These are phyloP conservation scores for Aspergillus ustus DNA, from an alignment of 2,329 filamentous ascomycete genomes.

Conservation along the genomic window DNA sequence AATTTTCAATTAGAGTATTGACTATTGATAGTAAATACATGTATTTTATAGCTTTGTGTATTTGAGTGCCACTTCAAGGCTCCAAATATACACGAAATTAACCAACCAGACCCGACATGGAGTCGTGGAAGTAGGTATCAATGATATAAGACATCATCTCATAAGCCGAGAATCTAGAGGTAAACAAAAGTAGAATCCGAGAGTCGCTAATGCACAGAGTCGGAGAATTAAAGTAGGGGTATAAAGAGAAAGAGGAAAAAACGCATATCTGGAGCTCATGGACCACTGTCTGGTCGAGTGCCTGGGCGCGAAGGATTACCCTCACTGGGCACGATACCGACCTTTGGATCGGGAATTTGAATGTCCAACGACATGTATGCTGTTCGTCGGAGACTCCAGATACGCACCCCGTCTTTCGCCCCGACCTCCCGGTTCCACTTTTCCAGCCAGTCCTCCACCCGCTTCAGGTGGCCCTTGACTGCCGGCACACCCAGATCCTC, in stretches of 20 bases:
- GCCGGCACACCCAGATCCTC: constrained; percentile 82
- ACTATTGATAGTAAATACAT: neutral
- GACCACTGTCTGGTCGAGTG: constrained; percentile 41
- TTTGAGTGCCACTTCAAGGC: neutral
- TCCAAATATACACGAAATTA: neutral
- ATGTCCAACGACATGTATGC: constrained; percentile 75
- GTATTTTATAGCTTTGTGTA: neutral
- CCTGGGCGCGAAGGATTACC: constrained; percentile 37
- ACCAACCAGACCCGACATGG: neutral
- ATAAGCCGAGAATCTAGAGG: constrained; percentile 19
- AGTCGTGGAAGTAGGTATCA: constrained; percentile 8
- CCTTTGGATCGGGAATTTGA: constrained; percentile 56
- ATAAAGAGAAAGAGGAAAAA: constrained; percentile 28
- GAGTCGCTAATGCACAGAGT: constrained; percentile 14
- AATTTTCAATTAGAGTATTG: neutral
- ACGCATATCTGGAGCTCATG: constrained; percentile 12
- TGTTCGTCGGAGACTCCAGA: constrained; percentile 78
- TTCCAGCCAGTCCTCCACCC: constrained; percentile 80
- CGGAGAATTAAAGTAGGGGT: constrained; percentile 21
- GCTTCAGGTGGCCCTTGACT: constrained; percentile 71
- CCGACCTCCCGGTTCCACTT: constrained; percentile 77
- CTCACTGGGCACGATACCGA: constrained; percentile 49
- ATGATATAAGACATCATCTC: constrained; percentile 30
- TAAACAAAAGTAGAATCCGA: constrained; percentile 21
- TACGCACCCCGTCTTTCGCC: constrained; percentile 67